Percentiles rank a stretch among this genome's conserved stretches.
These are phyloP conservation scores for Pulveroboletus ravenelii DNA, from an alignment of 768 basidiomycete genomes.

Conservation along the genomic window DNA sequence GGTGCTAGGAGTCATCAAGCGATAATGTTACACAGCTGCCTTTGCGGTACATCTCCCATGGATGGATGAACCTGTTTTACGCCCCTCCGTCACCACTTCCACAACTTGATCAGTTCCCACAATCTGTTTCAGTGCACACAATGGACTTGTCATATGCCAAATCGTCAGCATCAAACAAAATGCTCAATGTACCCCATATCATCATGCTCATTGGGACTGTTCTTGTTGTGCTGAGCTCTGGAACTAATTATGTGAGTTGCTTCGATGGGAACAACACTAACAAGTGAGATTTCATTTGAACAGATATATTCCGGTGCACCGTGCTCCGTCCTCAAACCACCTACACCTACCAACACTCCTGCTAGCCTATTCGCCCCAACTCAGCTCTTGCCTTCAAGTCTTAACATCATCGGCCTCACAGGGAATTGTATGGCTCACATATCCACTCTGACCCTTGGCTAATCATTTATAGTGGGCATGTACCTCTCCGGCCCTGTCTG, in stretches of 20 bases:
- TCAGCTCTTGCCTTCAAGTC: conserved; percentile 59
- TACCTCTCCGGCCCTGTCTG: conserved; percentile 70
- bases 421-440: conserved; percentile 12
- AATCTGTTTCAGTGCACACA: background rate
- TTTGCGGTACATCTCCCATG: too few relatives aligned
- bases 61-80: too few relatives aligned
- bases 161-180: conserved; percentile 20
- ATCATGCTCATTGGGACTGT: conserved; percentile 51
- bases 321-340: background rate
- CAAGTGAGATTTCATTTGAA: background rate
- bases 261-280: too few relatives aligned
- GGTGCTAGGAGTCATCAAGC: too few relatives aligned
- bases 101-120: too few relatives aligned
- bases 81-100: too few relatives aligned
- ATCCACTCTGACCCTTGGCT: background rate
- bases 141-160: conserved; percentile 9
- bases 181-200: conserved; percentile 31
- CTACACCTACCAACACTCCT: background rate
- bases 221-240: conserved; percentile 42
- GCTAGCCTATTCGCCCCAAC: conserved; percentile 41
- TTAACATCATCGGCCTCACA: conserved; percentile 63
- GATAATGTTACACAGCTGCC: too few relatives aligned
- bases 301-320: conserved; percentile 31
- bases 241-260: too few relatives aligned
- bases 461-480: too few relatives aligned